Percentiles rank a stretch among this genome's conserved stretches.
These are phyloP conservation scores for Ulota crispa DNA, from an alignment of 225 moss, liverwort and hornwort species.

Conservation along the genomic window DNA sequence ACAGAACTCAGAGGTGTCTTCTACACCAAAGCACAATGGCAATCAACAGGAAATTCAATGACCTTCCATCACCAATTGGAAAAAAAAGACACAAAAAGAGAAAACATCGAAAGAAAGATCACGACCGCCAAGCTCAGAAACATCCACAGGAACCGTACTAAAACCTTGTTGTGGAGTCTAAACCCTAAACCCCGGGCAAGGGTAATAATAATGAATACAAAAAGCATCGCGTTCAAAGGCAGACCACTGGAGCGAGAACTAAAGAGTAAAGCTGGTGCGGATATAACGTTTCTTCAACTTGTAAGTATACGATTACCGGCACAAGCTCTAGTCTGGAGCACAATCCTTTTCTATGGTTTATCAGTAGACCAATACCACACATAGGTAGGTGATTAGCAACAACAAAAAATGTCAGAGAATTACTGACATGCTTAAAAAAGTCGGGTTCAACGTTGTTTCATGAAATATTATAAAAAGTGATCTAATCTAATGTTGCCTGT, in stretches of 20 bases:
- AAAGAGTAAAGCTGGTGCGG: background rate
- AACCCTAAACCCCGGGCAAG: background rate
- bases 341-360: background rate
- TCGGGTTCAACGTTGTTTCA: conserved; percentile 7
- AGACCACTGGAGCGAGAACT: background rate
- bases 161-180: background rate
- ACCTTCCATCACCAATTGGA: background rate
- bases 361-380: background rate
- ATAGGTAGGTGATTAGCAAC: background rate
- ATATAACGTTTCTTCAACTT: background rate
- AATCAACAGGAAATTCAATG: background rate
- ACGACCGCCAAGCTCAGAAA: background rate
- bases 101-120: no score
- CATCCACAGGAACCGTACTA: conserved; percentile 1
- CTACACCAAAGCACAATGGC: background rate
- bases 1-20: background rate
- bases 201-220: background rate
- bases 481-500: background rate
- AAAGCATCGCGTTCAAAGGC: conserved; percentile 2
- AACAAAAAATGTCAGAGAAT: conserved; percentile 20
- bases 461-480: background rate
- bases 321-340: conserved; percentile 8
- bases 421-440: conserved; percentile 22
- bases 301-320: background rate
- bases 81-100: no score